Conservation (phyloP, 495 filamentous ascomycete genomes). For the Penicillium verhagenii region DNA sequence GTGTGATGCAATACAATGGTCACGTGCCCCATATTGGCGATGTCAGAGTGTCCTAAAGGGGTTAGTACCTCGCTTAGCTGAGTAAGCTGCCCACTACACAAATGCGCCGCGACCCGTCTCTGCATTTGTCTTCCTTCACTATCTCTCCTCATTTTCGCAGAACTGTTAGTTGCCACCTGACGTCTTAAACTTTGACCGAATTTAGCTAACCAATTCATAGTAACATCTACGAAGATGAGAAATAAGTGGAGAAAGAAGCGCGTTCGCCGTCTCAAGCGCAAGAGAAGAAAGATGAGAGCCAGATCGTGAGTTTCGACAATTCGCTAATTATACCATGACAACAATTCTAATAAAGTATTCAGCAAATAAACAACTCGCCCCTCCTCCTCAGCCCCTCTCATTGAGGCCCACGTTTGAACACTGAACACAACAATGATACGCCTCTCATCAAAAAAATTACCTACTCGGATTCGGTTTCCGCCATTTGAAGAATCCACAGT, state of each 20-base stretch:
- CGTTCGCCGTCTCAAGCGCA: conserved; percentile 94
- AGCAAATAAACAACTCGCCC: conserved; percentile 74
- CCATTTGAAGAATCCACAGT: conserved; percentile 25
- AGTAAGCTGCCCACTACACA: conserved; percentile 49
- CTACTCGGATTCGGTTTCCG: conserved; percentile 27
- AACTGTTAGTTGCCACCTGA: conserved; percentile 44
- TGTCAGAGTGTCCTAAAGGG: conserved; percentile 9
- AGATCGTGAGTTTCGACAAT: conserved; percentile 64
- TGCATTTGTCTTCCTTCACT: conserved; percentile 46
- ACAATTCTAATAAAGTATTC: conserved; percentile 17
- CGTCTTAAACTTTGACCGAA: not conserved
- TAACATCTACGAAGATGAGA: conserved; percentile 77
- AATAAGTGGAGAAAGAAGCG: conserved; percentile 99
- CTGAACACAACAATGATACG: conserved; percentile 44
- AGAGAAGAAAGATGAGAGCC: conserved; percentile 98
- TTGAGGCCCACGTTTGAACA: conserved; percentile 44
- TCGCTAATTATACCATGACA: conserved; percentile 18
- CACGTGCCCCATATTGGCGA: conserved; percentile 11
- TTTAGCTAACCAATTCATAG: conserved; percentile 13
- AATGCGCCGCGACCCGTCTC: conserved; percentile 35
- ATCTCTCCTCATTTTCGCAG: conserved; percentile 55
- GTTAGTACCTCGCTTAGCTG: conserved; percentile 43
- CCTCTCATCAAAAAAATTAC: conserved; percentile 29
- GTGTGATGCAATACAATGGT: conserved; percentile 20
- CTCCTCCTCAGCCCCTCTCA: conserved; percentile 59